Evolutionary conservation across 139 green algal genomes (phyloP).

Genomic region (Chlorella sorokiniana): DNA sequence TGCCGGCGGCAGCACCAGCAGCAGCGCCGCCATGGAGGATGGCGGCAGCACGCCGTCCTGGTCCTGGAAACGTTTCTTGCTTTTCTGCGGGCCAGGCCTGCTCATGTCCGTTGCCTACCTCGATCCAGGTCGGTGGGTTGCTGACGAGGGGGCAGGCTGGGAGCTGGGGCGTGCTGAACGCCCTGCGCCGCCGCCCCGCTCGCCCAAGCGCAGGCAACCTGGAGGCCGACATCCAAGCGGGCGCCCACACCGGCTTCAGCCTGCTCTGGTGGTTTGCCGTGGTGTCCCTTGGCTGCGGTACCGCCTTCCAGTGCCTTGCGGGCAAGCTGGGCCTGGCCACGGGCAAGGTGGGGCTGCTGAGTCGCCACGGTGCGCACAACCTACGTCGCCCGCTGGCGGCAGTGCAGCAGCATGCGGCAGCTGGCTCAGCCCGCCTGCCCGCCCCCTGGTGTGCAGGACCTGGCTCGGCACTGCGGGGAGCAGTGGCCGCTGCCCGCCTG

Average conservation of each 20-base stretch:
- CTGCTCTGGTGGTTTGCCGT: constrained; percentile 43
- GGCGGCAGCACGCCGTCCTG: neutral
- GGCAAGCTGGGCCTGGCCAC: constrained; percentile 35
- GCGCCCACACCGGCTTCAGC: constrained; percentile 32
- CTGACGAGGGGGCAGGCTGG: neutral
- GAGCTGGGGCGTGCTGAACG: neutral
- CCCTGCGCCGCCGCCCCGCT: neutral
- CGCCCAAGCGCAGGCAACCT: constrained; percentile 36
- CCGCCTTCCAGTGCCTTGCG: constrained; percentile 39
- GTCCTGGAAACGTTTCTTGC: constrained; percentile 16
- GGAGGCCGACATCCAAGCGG: constrained; percentile 45
- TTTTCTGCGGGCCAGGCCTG: constrained; percentile 33
- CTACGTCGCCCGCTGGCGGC: too few relatives aligned
- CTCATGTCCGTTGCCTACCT: constrained; percentile 43
- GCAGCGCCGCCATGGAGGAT: neutral
- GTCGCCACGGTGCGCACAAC: too few relatives aligned
- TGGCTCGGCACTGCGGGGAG: constrained; percentile 35
- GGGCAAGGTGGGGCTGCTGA: neutral
- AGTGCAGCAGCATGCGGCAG: too few relatives aligned
- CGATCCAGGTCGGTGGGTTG: too few relatives aligned
- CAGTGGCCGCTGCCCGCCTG: constrained; percentile 33
- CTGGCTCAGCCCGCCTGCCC: too few relatives aligned
- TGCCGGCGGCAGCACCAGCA: neutral
- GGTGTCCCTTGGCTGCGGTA: constrained; percentile 16
- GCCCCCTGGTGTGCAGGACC: constrained; percentile 26